Base-by-base conservation (phyloP, 768 basidiomycete genomes). In the Termitomyces sp. region DNA sequence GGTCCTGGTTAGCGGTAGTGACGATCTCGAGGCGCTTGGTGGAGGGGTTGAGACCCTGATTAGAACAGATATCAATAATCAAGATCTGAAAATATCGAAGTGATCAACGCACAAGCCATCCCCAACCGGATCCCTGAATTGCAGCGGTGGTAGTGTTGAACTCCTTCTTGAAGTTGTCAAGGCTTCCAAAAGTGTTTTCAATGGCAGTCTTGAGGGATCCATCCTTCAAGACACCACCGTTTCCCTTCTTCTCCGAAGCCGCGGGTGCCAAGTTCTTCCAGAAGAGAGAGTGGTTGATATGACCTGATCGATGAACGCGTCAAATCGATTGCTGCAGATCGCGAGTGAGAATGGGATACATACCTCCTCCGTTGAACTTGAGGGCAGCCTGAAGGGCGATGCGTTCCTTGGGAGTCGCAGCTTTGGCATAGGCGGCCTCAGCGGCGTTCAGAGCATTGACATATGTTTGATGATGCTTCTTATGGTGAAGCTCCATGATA, bases 1-100 rank as follows among this genome's bases (percentile, higher is more conserved):
- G 95, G 71, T 98, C 95, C 79, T 99, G 97, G 83, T 99, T 98
- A 5, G 93, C 72, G 33, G 97, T 98, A 43, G 97, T 95, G 51
- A 83, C 76, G 64, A 97, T 83, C 79, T 96, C 94, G 56, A 99
- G 85, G 64, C 78, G 79, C 74, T 85, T 85, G 62, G 76, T 84
- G 56, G 69, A 56, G 27, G 84, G 79, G 77, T 92, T 89, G 56
- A 82, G 74, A 4, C 93, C 95, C 90, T 91, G 40, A 52, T 47
- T 22, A 24, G 13, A 30, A 34, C 33, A 57, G 5, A 46, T 34
- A 16, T 57, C 22, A n/a, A 5, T 20, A 43, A 44, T 43, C n/a
- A 26, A 20, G 16, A 40, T 40, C n/a, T 27, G 16, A 39, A 6
- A n/a, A 12, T 14, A 54, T 22, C 9, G 34, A 56, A 46, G 49